These are phyloP conservation scores for Colletotrichum truncatum DNA, from an alignment of 2,329 filamentous ascomycete genomes.

Conservation along the genomic window DNA sequence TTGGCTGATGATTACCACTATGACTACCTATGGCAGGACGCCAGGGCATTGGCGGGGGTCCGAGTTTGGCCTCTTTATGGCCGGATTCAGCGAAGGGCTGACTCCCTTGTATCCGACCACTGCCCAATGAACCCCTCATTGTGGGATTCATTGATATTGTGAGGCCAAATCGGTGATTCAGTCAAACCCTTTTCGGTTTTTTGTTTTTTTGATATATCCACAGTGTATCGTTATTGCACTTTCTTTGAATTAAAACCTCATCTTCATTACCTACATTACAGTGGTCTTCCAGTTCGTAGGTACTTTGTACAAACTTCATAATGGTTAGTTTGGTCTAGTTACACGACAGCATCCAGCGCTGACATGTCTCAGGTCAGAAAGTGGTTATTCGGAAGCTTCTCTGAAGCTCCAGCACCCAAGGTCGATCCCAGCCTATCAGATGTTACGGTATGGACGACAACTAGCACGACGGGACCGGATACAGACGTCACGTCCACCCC, in stretches of 20 bases:
- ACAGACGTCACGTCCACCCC: not conserved
- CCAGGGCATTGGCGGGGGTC: not conserved
- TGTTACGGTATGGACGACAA: not conserved
- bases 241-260: not conserved
- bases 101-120: no score
- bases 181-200: not conserved
- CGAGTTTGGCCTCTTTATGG: not conserved
- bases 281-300: not conserved
- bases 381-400: slow-evolving; percentile 4
- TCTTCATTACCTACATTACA: not conserved
- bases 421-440: not conserved
- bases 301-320: not conserved
- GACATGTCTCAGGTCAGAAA: slow-evolving; percentile 19
- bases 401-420: not conserved
- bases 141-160: no score
- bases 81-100: not conserved
- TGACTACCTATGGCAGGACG: not conserved
- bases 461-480: not conserved
- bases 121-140: not conserved
- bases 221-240: not conserved
- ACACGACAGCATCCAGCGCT: not conserved
- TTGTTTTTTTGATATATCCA: not conserved
- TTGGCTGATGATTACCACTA: not conserved
- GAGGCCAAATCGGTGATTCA: not conserved
- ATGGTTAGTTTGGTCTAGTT: not conserved